phyloP scores from a whole-genome alignment of 805 yeast genomes.

The Suhomyces vadensis region DNA sequence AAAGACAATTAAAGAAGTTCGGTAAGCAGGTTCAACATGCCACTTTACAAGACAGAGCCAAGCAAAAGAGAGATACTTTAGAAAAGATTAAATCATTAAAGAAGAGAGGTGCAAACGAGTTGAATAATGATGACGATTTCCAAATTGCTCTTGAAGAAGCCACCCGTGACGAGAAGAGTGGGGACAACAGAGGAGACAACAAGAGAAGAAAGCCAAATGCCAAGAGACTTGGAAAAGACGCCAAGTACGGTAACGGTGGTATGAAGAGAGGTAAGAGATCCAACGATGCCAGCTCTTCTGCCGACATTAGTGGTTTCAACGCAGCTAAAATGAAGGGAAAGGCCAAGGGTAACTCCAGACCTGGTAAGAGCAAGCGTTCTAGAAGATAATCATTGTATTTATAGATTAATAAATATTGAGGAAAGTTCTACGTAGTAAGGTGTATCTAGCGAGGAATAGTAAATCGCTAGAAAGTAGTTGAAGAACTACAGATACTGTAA shows the following conservation, averaged over 20 bases:
- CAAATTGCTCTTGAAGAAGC: conserved; percentile 93
- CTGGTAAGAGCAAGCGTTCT: conserved; percentile 44
- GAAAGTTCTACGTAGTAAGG: not conserved
- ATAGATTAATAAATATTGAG: conserved; percentile 4
- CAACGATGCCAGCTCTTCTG: conserved; percentile 71
- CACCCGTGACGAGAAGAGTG: conserved; percentile 47
- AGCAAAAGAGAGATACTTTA: conserved; percentile 86
- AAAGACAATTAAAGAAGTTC: conserved; percentile 91
- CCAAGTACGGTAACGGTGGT: conserved; percentile 79
- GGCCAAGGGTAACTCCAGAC: conserved; percentile 25
- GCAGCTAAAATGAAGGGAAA: conserved; percentile 49
- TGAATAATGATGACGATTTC: conserved; percentile 68
- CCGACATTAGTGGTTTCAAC: conserved; percentile 63
- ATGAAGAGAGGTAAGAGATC: conserved; percentile 69
- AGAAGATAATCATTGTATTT: conserved; percentile 20
- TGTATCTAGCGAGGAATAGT: too few species aligned
- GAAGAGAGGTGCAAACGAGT: conserved; percentile 79
- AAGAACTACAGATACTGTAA: too few species aligned
- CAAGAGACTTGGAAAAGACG: conserved; percentile 68
- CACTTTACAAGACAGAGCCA: conserved; percentile 88
- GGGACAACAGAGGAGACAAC: conserved; percentile 44
- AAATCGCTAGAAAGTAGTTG: too few species aligned
- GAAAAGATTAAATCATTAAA: conserved; percentile 89
- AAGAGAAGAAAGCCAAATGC: conserved; percentile 60
- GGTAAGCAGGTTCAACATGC: conserved; percentile 97